Base-by-base conservation (phyloP, 352 stramenopile species). In the Phytophthora agathidicida region DNA sequence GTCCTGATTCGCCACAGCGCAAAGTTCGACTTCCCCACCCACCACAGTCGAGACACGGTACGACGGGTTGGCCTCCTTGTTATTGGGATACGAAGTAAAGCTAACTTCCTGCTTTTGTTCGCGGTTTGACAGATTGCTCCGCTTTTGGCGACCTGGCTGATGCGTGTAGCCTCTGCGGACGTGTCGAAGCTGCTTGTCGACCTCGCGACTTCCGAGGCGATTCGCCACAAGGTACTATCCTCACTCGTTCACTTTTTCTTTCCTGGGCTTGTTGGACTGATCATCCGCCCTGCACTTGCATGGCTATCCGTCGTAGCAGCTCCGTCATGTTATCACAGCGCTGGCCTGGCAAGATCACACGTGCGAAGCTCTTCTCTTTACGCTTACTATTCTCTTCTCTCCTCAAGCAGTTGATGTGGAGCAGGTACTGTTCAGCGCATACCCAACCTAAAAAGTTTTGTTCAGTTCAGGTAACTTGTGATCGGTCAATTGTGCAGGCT, bases 1-100 rank as follows among this genome's bases (percentile, higher is more conserved):
- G 58, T 67, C 6, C 6, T 67, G 27, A 57, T 67, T 16, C 58
- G 50, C n/a, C 49, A 67, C 37, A 42, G 37, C 10, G 58, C 58
- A 28, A 62, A 51, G 14, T 62, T 67, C 33, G 42, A 61, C 17
- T 67, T 67, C 50, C 58, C 58, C 24, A 43, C 58, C 0, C 36
- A 13, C 3, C 43, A 51, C 20, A 67, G 58, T 11, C 43, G 50
- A 11, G 49, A 67, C 10, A 39, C 58, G 35, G 50, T 67, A 56
- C 49, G 33, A 33, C 17, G 14, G 16, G 7, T 7, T 44, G 42
- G n/a, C 8, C 8, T 48, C 20, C 11, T 45, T 19, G 20, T 10
- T 45, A 13, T 5, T 45, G 7, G n/a, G n/a, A n/a, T n/a, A n/a
- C n/a, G n/a, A n/a, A n/a, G n/a, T n/a, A n/a, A n/a, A n/a, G n/a